Percentiles rank a stretch among this genome's conserved stretches.
These are phyloP conservation scores for Oryza coarctata DNA, from an alignment of 176 grass and related monocot genomes.

Conservation along the genomic window DNA sequence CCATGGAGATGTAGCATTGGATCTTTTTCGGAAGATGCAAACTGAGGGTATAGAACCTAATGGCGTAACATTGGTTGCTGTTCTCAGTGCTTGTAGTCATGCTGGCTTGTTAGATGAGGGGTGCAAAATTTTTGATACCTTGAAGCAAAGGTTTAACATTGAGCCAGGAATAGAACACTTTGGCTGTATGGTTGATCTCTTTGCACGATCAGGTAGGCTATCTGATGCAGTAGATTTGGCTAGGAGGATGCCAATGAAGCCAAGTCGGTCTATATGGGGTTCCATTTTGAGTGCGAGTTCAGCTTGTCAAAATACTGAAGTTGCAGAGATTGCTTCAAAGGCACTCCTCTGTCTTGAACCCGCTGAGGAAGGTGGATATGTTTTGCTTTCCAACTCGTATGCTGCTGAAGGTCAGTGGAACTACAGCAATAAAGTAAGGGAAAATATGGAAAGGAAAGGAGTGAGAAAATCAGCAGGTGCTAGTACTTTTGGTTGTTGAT, in stretches of 20 bases:
- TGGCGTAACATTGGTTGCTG: conserved; percentile 51
- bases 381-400: conserved; percentile 61
- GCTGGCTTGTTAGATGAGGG: conserved; percentile 49
- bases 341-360: conserved; percentile 52
- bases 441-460: conserved; percentile 48
- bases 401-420: conserved; percentile 57
- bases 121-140: conserved; percentile 41
- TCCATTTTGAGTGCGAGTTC: conserved; percentile 58
- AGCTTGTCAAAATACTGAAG: conserved; percentile 41
- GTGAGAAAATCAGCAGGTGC: conserved; percentile 52
- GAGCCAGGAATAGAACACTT: conserved; percentile 58
- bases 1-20: conserved; percentile 34
- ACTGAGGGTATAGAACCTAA: conserved; percentile 16
- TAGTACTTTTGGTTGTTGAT: conserved; percentile 41
- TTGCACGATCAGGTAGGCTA: conserved; percentile 52
- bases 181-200: conserved; percentile 57
- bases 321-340: conserved; percentile 53
- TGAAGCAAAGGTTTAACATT: conserved; percentile 47
- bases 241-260: conserved; percentile 54
- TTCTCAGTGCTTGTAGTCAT: conserved; percentile 61
- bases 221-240: conserved; percentile 47
- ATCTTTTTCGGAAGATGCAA: conserved; percentile 46
- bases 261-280: conserved; percentile 59
- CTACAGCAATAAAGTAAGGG: conserved; percentile 42
- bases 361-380: conserved; percentile 48